These are phyloP conservation scores for Babesia bigemina DNA, from an alignment of 169 alveolate species.

Conservation along the genomic window DNA sequence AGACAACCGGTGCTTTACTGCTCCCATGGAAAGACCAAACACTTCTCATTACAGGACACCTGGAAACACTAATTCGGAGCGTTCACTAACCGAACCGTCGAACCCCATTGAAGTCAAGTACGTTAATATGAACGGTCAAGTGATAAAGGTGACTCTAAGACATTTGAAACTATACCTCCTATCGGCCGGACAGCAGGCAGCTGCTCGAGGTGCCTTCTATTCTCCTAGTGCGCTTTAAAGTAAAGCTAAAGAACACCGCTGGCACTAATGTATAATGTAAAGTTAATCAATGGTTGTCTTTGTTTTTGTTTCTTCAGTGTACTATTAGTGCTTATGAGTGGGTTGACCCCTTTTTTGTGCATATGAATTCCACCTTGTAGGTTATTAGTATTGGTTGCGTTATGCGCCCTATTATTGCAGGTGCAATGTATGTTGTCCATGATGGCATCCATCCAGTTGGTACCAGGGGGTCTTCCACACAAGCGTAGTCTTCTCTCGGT, in stretches of 20 bases:
- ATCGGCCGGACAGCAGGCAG: neutral
- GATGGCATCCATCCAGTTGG: too few species aligned
- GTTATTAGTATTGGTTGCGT: too few species aligned
- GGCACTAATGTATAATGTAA: neutral
- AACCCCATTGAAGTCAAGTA: constrained; percentile 16
- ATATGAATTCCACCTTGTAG: too few species aligned
- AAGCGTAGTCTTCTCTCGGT: too few species aligned
- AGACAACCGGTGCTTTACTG: neutral
- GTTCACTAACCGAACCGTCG: constrained; percentile 4
- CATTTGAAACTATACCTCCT: constrained; percentile 8
- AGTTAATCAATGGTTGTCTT: neutral
- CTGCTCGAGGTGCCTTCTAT: neutral
- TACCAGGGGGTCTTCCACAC: too few species aligned
- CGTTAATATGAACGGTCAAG: constrained; percentile 27
- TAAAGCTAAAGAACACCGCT: neutral
- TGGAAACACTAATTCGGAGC: neutral
- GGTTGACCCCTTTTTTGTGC: too few species aligned
- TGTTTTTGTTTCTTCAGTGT: neutral
- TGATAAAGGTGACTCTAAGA: constrained; percentile 28
- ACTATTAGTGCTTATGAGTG: too few species aligned
- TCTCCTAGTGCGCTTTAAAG: neutral
- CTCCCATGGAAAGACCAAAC: constrained; percentile 3
- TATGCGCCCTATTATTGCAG: too few species aligned
- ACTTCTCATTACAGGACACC: neutral
- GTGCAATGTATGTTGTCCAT: too few species aligned